A percentile compares a stretch with the other conserved stretches of the same genome.
These are phyloP conservation scores for Pythium angustatum DNA, from an alignment of 352 stramenopile genomes.

Conservation along the genomic window DNA sequence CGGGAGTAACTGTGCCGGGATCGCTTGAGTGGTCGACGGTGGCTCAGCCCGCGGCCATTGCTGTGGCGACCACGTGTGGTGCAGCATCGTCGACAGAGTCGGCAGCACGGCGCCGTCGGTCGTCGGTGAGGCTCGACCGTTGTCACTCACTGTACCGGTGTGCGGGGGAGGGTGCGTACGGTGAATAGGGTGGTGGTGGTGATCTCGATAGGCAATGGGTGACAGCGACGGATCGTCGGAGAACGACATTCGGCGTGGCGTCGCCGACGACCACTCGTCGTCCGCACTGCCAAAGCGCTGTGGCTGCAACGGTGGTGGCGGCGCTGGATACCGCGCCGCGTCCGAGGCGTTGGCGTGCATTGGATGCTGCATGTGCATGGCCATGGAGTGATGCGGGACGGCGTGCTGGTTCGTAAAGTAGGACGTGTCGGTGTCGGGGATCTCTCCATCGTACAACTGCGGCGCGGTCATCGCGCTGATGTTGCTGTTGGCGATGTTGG, in stretches of 20 bases:
- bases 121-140: neutral
- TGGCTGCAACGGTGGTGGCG: neutral
- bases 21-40: neutral
- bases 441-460: constrained; percentile 10
- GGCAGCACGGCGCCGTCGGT: constrained; percentile 16
- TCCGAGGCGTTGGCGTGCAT: constrained; percentile 7
- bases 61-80: constrained; percentile 17
- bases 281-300: neutral
- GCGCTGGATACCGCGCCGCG: neutral
- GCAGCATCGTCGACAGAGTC: constrained; percentile 22
- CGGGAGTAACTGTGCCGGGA: neutral
- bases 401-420: neutral
- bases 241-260: neutral
- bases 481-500: too few relatives aligned
- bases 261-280: neutral
- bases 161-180: too few relatives aligned
- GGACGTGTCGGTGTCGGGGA: neutral
- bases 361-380: constrained; percentile 13
- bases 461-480: constrained; percentile 10
- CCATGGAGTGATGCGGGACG: neutral
- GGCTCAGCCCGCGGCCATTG: neutral
- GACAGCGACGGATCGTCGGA: constrained; percentile 2
- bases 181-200: too few relatives aligned
- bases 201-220: neutral
- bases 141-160: neutral